phyloP scores from a whole-genome alignment of 1,284 basidiomycete species.

The Lentinula novae-zelandiae region DNA sequence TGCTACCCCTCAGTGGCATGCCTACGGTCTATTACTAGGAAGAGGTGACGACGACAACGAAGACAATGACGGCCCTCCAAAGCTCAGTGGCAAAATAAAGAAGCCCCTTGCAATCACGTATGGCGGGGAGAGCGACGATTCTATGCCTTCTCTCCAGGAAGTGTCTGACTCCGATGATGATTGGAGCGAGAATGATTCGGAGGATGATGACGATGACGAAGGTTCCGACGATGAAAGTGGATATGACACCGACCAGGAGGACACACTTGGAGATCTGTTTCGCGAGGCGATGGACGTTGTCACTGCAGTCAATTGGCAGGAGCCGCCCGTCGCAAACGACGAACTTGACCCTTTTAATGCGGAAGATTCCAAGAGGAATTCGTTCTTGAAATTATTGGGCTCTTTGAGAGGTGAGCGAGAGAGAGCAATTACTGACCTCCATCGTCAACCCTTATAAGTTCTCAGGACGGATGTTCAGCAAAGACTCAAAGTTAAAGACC shows the following conservation, averaged over 20 bases:
- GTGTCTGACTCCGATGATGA: slow-evolving; percentile 25
- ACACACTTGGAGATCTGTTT: slow-evolving; percentile 52
- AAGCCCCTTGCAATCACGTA: slow-evolving; percentile 47
- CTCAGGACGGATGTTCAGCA: slow-evolving; percentile 67
- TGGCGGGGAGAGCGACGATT: slow-evolving; percentile 32
- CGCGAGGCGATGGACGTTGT: slow-evolving; percentile 71
- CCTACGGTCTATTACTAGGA: slow-evolving; percentile 31
- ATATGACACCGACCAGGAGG: slow-evolving; percentile 69
- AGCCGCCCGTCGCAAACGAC: slow-evolving; percentile 35
- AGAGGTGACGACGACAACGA: slow-evolving; percentile 27
- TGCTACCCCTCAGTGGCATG: slow-evolving; percentile 56
- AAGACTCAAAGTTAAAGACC: slow-evolving; percentile 51
- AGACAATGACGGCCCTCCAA: slow-evolving; percentile 21
- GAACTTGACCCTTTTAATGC: slow-evolving; percentile 29
- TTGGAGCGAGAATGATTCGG: slow-evolving; percentile 20
- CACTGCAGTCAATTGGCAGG: slow-evolving; percentile 54
- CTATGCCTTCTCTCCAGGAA: slow-evolving; percentile 20
- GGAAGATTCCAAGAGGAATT: slow-evolving; percentile 61
- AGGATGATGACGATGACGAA: slow-evolving; percentile 35
- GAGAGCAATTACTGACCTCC: background rate
- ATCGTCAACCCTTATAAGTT: slow-evolving; percentile 8
- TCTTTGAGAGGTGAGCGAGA: slow-evolving; percentile 56
- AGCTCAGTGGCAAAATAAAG: slow-evolving; percentile 28
- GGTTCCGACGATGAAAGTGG: slow-evolving; percentile 26
- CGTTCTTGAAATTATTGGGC: slow-evolving; percentile 69